Percentiles rank a stretch among this genome's conserved stretches.
Conservation (phyloP, 2,329 filamentous ascomycete genomes). For the Penicillium glabrum region DNA sequence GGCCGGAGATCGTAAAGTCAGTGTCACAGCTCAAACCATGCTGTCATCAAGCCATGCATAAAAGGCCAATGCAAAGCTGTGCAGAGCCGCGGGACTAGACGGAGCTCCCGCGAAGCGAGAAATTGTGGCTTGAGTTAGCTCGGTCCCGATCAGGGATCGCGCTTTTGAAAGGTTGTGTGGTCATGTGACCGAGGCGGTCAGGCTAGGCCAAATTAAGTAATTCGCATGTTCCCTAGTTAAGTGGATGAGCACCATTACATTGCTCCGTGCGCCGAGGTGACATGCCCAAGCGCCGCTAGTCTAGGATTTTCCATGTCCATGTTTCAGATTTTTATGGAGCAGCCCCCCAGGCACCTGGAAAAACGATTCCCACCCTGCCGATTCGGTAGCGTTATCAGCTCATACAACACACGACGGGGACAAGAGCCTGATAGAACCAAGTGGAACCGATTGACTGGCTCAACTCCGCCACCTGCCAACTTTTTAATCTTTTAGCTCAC, state of each 20-base stretch:
- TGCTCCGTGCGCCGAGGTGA: conserved; percentile 12
- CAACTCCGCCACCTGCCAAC: neutral
- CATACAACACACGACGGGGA: neutral
- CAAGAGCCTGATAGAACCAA: neutral
- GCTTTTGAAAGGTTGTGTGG: conserved; percentile 8
- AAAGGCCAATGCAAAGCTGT: conserved; percentile 7
- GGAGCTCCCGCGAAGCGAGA: conserved; percentile 8
- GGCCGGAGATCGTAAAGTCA: neutral
- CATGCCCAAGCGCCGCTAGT: conserved; percentile 15
- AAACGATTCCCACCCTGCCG: neutral
- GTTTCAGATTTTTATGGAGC: conserved; percentile 19
- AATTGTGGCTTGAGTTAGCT: conserved; percentile 7
- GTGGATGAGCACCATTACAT: neutral
- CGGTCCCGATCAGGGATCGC: neutral
- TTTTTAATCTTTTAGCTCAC: neutral
- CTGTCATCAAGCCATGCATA: conserved; percentile 17
- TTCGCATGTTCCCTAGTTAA: neutral
- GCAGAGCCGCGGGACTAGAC: conserved; percentile 13
- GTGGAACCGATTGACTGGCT: neutral
- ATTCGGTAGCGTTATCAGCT: neutral
- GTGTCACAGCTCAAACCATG: conserved; percentile 10
- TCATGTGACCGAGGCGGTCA: conserved; percentile 6
- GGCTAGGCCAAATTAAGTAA: neutral
- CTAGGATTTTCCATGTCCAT: conserved; percentile 14
- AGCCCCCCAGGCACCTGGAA: neutral